A percentile compares a stretch with the other conserved stretches of the same genome.
phyloP scores from a whole-genome alignment of 2,329 filamentous ascomycete genomes.

The Davidsoniella neocaledoniae region DNA sequence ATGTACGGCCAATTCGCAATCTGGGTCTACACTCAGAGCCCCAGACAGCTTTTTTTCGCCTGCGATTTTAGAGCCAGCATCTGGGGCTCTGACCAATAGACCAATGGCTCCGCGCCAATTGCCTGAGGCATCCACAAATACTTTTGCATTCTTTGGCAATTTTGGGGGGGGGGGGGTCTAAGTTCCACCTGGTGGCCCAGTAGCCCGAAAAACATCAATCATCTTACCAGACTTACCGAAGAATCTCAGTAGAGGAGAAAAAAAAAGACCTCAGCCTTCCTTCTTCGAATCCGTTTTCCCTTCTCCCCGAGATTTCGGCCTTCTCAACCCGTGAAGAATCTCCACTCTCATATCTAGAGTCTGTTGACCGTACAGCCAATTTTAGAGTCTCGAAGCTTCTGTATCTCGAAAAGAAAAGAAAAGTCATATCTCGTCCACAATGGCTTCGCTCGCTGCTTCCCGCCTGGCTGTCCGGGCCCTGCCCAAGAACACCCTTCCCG shows the following conservation, averaged over 20 bases:
- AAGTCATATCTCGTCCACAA: conserved; percentile 23
- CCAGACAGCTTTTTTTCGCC: conserved; percentile 1
- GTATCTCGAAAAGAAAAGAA: background rate
- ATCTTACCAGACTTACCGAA: background rate
- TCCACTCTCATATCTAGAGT: conserved; percentile 9
- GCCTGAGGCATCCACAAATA: conserved; percentile 12
- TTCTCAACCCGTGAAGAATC: conserved; percentile 13
- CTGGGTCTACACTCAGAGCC: conserved; percentile 1
- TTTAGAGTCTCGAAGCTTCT: background rate
- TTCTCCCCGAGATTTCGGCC: conserved; percentile 15
- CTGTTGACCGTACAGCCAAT: background rate
- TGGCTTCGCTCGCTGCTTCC: conserved; percentile 55
- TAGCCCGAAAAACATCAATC: conserved; percentile 7
- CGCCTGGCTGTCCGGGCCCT: conserved; percentile 49
- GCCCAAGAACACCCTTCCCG: conserved; percentile 25
- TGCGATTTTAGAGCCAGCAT: background rate
- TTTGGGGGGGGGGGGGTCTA: conserved; percentile 8
- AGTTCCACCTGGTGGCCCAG: conserved; percentile 4
- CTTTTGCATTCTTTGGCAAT: conserved; percentile 3
- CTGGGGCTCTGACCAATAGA: background rate
- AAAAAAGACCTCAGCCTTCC: conserved; percentile 32
- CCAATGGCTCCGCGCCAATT: conserved; percentile 1
- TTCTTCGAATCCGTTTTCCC: conserved; percentile 12
- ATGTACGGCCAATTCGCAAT: conserved; percentile 9
- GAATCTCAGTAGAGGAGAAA: conserved; percentile 3